Evolutionary conservation across 2,329 filamentous ascomycete genomes (phyloP), one percentile per base, ranked within the genome.

Genomic region (Colletotrichum tanaceti): DNA sequence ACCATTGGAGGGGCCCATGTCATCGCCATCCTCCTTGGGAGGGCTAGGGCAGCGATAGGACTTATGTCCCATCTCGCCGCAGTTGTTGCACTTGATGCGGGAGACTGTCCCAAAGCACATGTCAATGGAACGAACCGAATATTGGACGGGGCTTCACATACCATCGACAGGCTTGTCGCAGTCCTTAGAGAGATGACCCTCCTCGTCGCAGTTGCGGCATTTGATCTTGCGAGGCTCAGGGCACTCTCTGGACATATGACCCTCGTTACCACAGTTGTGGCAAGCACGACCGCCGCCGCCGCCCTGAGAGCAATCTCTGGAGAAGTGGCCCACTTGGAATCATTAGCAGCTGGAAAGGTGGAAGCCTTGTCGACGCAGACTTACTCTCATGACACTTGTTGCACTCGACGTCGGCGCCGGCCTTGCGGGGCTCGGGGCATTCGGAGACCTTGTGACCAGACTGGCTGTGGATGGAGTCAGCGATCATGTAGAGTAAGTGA

Each of bases 301-400:
- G 18, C 86, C 89, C 76, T 89, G 81, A 35, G 90, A 89, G 74
- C 90, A 92, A 74, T 98, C 89, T 47, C 83, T 83, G 41, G 85
- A 83, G 73, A 89, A 89, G 73, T 92, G 90, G 3, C 90, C 89
- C 63, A 79, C 84, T 90, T 63, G 20, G 14, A 3, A 39, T 9
- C 3, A n/a, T 49, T 43, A 32, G 60, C 22, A 72, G 46, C 58
- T 35, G 6, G 14, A 4, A 13, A 41, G 4, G 4, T 10, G 47
- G 18, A 24, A 18, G 4, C 14, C 28, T n/a, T 20, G 46, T 38
- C 18, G 38, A 4, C 13, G 3, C n/a, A 3, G 10, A 78, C 84
- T 76, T 79, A 89, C 87, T 87, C 78, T 89, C 82, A 47, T 83
- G 82, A 74, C 89, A 91, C 77, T 88, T 90, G 73, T 86, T 87